These are phyloP conservation scores for Lactarius pseudohatsudake DNA, from an alignment of 768 basidiomycete genomes.

Conservation along the genomic window DNA sequence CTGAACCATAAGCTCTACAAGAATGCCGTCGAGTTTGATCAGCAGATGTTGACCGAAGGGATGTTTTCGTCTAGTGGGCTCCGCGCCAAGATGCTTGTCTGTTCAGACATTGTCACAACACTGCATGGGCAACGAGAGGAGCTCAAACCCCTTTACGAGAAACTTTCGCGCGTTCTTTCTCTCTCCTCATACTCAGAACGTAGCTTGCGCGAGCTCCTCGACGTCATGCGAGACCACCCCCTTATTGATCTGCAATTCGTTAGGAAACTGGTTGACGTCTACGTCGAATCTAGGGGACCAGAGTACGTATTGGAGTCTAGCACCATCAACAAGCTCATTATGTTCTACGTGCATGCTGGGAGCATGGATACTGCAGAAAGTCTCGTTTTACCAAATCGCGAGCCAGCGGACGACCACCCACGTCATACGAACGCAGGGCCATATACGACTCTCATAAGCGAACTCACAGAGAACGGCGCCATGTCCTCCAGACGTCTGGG, in stretches of 20 bases:
- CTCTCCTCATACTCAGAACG: slow-evolving; percentile 29
- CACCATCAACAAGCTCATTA: slow-evolving; percentile 29
- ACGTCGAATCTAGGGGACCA: slow-evolving; percentile 14
- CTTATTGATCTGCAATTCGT: slow-evolving; percentile 22
- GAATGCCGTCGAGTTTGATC: slow-evolving; percentile 43
- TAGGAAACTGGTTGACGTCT: slow-evolving; percentile 25
- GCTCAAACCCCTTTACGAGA: slow-evolving; percentile 25
- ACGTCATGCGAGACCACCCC: slow-evolving; percentile 27
- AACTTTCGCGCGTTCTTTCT: slow-evolving; percentile 32
- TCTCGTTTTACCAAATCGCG: slow-evolving; percentile 31
- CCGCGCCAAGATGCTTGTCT: slow-evolving; percentile 42
- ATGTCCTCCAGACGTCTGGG: slow-evolving; percentile 34
- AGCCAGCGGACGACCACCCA: slow-evolving; percentile 31
- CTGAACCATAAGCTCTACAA: slow-evolving; percentile 40
- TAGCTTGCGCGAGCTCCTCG: slow-evolving; percentile 39
- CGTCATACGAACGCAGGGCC: slow-evolving; percentile 32
- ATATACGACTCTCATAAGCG: slow-evolving; percentile 43
- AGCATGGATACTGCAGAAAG: slow-evolving; percentile 35
- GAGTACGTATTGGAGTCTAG: slow-evolving; percentile 20
- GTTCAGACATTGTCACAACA: slow-evolving; percentile 35
- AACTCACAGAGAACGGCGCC: slow-evolving; percentile 36
- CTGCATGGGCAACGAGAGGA: slow-evolving; percentile 29
- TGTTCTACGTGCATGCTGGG: slow-evolving; percentile 37
- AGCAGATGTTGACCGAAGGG: slow-evolving; percentile 43
- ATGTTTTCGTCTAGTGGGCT: slow-evolving; percentile 41